Conservation (phyloP, 2,329 filamentous ascomycete genomes). For the Aureobasidium zeae region DNA sequence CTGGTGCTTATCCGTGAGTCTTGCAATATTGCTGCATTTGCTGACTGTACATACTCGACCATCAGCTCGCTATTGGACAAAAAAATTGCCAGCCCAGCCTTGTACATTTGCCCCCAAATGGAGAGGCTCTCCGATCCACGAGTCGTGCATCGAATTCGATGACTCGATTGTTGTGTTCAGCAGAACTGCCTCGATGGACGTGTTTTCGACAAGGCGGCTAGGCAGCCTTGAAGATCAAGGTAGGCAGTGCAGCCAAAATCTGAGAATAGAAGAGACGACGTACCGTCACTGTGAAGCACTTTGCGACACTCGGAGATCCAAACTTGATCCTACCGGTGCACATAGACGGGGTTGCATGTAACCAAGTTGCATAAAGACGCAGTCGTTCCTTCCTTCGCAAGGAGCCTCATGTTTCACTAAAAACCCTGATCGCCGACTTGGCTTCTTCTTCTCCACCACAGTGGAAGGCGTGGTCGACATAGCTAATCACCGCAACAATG, state of each 20-base stretch:
- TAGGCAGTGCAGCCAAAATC: background rate
- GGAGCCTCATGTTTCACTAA: conserved; percentile 1
- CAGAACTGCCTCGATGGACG: too few relatives aligned
- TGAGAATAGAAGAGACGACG: too few relatives aligned
- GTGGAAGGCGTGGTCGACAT: background rate
- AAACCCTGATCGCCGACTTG: background rate
- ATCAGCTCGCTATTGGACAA: too few relatives aligned
- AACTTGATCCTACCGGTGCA: background rate
- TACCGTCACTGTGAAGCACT: conserved; percentile 1
- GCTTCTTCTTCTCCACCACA: background rate
- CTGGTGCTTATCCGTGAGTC: too few relatives aligned
- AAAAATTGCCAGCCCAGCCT: too few relatives aligned
- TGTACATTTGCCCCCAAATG: too few relatives aligned
- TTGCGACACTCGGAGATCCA: conserved; percentile 5
- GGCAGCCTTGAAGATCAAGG: too few relatives aligned
- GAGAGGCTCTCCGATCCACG: too few relatives aligned
- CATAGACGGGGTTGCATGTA: background rate
- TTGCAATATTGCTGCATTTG: too few relatives aligned
- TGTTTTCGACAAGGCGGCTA: background rate
- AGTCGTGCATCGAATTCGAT: too few relatives aligned
- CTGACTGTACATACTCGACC: too few relatives aligned
- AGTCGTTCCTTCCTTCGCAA: background rate
- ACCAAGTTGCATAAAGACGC: background rate
- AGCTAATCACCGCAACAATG: conserved; percentile 1
- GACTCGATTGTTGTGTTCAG: too few relatives aligned